Evolutionary conservation across 768 basidiomycete species (phyloP).

Genomic region (Boletus huronensis): DNA sequence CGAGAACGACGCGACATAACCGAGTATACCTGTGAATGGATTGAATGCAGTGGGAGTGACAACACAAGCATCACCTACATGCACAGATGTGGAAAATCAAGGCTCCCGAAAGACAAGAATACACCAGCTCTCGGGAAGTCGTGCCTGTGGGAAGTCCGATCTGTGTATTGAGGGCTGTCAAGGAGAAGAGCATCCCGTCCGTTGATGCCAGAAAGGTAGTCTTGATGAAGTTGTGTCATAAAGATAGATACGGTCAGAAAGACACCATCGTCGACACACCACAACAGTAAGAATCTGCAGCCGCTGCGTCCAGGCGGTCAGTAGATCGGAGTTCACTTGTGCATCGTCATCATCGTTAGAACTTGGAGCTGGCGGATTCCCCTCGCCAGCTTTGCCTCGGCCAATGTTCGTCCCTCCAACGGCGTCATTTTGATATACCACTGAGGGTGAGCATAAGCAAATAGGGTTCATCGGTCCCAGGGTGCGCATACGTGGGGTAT

Average conservation of each 20-base stretch:
- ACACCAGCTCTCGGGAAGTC: constrained; percentile 23
- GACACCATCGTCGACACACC: constrained; percentile 14
- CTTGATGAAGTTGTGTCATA: constrained; percentile 10
- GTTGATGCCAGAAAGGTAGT: constrained; percentile 30
- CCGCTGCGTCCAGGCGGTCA: constrained; percentile 25
- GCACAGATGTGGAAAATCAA: constrained; percentile 31
- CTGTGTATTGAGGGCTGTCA: constrained; percentile 23
- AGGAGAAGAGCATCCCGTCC: constrained; percentile 27
- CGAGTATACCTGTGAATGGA: constrained; percentile 23
- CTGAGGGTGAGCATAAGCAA: constrained; percentile 3
- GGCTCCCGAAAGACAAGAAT: constrained; percentile 30
- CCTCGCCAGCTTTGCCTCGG: constrained; percentile 2
- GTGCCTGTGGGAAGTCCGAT: constrained; percentile 6
- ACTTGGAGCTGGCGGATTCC: background rate
- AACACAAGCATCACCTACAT: constrained; percentile 14
- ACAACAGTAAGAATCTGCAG: constrained; percentile 29
- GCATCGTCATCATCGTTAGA: constrained; percentile 8
- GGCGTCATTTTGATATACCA: background rate
- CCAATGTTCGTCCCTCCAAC: constrained; percentile 1
- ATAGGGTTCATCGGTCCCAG: background rate
- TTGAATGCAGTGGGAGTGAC: background rate
- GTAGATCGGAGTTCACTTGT: constrained; percentile 14
- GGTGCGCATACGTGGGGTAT: constrained; percentile 11
- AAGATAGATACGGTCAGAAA: background rate
- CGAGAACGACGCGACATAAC: constrained; percentile 27